phyloP scores from a whole-genome alignment of 2,329 filamentous ascomycete genomes.

The Pseudopithomyces chartarum region DNA sequence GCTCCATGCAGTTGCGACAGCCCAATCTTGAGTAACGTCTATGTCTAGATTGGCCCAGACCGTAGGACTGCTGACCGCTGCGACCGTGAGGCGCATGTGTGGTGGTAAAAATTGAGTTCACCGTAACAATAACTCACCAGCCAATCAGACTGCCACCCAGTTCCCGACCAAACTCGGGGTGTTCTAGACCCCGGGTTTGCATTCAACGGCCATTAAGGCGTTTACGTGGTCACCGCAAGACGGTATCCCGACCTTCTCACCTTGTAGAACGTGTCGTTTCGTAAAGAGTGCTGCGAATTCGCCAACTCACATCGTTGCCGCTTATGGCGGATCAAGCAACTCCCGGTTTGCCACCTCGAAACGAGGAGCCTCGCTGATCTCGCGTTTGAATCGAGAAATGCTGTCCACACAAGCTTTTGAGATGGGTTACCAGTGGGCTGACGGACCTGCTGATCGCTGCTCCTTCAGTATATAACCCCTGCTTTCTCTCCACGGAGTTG shows the following conservation, averaged over 20 bases:
- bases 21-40: no score
- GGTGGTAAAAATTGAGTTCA: neutral
- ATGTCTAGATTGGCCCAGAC: slow-evolving; percentile 1
- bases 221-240: neutral
- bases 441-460: slow-evolving; percentile 4
- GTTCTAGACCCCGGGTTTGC: neutral
- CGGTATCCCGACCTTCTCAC: neutral
- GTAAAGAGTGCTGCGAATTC: neutral
- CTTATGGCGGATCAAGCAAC: neutral
- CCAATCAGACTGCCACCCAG: neutral
- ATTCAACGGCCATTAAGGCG: neutral
- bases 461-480: neutral
- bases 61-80: neutral
- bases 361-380: neutral
- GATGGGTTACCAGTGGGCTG: neutral
- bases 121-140: neutral
- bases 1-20: neutral
- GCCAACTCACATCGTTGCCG: neutral
- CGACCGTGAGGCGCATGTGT: neutral
- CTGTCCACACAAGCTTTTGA: slow-evolving; percentile 3
- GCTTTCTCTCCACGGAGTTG: neutral
- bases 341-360: neutral
- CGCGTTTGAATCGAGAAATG: neutral
- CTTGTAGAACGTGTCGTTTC: neutral
- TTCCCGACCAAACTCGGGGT: neutral